Conservation (phyloP, 2,329 filamentous ascomycete species). For the Ophiostoma novo-ulmi region DNA sequence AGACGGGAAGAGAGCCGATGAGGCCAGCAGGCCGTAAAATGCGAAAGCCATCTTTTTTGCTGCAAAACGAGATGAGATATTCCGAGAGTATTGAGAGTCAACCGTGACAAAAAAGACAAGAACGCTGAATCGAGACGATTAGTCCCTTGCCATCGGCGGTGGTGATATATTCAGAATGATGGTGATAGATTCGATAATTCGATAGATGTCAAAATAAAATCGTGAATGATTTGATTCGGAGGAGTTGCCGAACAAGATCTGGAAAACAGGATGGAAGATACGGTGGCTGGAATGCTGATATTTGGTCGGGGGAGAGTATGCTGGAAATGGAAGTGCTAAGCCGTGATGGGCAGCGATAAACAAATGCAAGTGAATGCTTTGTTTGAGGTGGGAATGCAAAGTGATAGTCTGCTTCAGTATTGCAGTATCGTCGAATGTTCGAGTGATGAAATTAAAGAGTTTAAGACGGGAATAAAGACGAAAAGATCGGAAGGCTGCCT, state of each 20-base stretch:
- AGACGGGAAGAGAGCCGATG: not conserved
- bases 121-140: not conserved
- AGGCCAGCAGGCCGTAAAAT: constrained; percentile 15
- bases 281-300: constrained; percentile 7
- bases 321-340: not conserved
- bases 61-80: not conserved
- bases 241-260: not conserved
- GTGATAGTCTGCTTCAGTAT: constrained; percentile 9
- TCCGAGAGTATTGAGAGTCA: not conserved
- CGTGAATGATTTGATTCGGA: not conserved
- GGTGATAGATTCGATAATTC: not conserved
- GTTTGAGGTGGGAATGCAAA: not conserved
- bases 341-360: constrained; percentile 18
- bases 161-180: not conserved
- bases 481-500: not conserved
- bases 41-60: constrained; percentile 19
- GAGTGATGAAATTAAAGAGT: not conserved
- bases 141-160: constrained; percentile 2
- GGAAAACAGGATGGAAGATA: not conserved
- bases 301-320: not conserved
- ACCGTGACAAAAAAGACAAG: not conserved
- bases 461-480: not conserved
- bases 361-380: constrained; percentile 28
- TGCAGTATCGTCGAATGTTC: constrained; percentile 2
- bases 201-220: not conserved